Evolutionary conservation across 106 monocot species (phyloP).

Genomic region (Narthecium ossifragum): DNA sequence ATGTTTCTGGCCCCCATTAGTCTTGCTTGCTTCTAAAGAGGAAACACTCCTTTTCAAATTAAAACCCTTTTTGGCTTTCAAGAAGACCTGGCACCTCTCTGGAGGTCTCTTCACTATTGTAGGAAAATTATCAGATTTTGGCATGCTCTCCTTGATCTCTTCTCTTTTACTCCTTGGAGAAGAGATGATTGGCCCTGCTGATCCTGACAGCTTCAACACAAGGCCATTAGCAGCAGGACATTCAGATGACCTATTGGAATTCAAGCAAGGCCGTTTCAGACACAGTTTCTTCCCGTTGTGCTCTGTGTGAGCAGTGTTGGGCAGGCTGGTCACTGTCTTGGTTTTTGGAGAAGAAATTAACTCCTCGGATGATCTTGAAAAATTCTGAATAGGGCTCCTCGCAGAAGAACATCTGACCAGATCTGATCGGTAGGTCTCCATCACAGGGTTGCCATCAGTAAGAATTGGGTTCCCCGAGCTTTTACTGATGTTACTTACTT

Average conservation of each 20-base stretch:
- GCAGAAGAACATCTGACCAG: constrained; percentile 2
- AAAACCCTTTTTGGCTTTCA: background rate
- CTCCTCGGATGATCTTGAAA: constrained; percentile 12
- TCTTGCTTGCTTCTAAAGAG: constrained; percentile 6
- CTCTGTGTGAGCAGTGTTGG: background rate
- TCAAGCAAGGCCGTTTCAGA: background rate
- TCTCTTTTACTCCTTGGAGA: constrained; percentile 17
- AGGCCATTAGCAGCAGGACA: constrained; percentile 2
- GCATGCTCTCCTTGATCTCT: constrained; percentile 1
- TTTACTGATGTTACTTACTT: constrained; percentile 12
- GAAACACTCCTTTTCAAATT: constrained; percentile 7
- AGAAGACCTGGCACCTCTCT: background rate
- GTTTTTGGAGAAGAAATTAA: constrained; percentile 10
- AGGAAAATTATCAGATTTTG: constrained; percentile 5
- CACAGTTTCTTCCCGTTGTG: constrained; percentile 9
- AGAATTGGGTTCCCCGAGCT: background rate
- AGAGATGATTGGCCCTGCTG: constrained; percentile 17
- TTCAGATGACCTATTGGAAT: constrained; percentile 10
- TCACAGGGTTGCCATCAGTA: background rate
- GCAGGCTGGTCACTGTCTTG: constrained; percentile 12
- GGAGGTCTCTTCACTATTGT: background rate
- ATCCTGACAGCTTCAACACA: constrained; percentile 17
- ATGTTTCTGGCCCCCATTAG: background rate
- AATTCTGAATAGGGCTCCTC: background rate
- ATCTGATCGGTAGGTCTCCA: constrained; percentile 12